Evolutionary conservation across 441 rosid genomes (phyloP), one percentile per base, ranked within the genome.

Genomic region (Theobroma grandiflorum): DNA sequence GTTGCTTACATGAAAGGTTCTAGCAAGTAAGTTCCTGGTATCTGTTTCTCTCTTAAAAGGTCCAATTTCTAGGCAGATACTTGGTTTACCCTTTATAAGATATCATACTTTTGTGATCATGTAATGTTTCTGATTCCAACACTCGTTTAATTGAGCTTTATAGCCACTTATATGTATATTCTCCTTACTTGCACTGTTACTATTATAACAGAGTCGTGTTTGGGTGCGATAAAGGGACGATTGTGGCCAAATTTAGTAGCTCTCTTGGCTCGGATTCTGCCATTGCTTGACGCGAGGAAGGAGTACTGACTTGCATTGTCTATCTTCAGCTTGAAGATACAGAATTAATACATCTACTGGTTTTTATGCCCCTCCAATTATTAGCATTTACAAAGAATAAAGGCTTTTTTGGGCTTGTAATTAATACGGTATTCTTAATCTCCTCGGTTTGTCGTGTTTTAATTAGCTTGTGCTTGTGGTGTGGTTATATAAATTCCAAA

Each of bases 1-100:
- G 74, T 93, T 64, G 98, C 95, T 55, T 90, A 85, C 90, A 86
- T 87, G 84, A 97, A 89, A 86, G 82, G 93, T 33, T 94, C 96
- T 53, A 92, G 90, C 71, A 89, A 94, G 99, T 97, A 86, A 86
- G 91, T 81, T 74, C 76, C 74, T 37, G 42, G 40, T 15, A 7
- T 35, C 11, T 15, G 58, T 38, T 50, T 58, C 53, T 35, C 33
- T 9, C 4, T 38, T 8, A 15, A 18, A 1, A 52, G 11, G 11
- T 45, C 26, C 0, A 8, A 10, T 18, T 72, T 35, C 10, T 35
- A 2, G 35, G 15, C 5, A 6, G 9, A 47, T 50, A 15, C 52
- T 47, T 47, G 52, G 15, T 9, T 47, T 47, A 0, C 52, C 52
- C 3, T 26, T 47, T 47, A 10, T 47, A 47, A 47, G 52, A 1